Evolutionary conservation across 2,329 filamentous ascomycete genomes (phyloP), one percentile per base, ranked within the genome.

Genomic region (Chaetothyriales sp.): DNA sequence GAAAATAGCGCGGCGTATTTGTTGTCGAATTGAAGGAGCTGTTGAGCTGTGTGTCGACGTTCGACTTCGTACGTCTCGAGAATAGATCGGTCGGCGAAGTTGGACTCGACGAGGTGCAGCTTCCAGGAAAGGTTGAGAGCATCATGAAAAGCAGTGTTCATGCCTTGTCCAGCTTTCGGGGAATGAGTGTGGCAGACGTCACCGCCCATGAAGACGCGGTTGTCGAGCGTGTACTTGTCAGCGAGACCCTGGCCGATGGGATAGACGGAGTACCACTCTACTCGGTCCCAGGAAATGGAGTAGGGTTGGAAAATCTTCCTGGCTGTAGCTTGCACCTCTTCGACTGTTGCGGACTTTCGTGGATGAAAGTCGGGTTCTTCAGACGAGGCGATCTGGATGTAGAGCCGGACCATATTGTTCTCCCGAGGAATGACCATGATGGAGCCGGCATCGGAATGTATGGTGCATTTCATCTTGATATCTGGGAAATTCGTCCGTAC

Each of bases 71-170:
- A 97, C 0, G 89, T 92, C 56, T 82, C 78, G 48, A 97, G 77
- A 18, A 92, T 75, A 2, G 79, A 78, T 55, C 86, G 83, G 28
- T 81, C 71, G 1, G 88, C 86, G 59, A 94, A 86, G 10, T 88
- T 88, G 22, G 77, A 76, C 65, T 95, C 89, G 8, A 95, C 90
- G 37, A 86, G 82, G 65, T 95, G 89, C 49, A 95, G 86, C 72
- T 97, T 97, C 89, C 89, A 97, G 6, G 89, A 89, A 43, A 97
- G 74, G 67, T 95, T 97, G 54, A 88, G 79, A 0, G 88, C 88
- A 61, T 76, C 73, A 47, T 76, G 67, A 67, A 77, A 77, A 19
- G 78, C 73, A 57, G 77, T 78, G 69, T 78, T 78, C 76, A 78
- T 82, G 52, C 79, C 79, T 61, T 82, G 79, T 15, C 79, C 79